Conservation (phyloP, 805 yeast species). For the Millerozyma miso region DNA sequence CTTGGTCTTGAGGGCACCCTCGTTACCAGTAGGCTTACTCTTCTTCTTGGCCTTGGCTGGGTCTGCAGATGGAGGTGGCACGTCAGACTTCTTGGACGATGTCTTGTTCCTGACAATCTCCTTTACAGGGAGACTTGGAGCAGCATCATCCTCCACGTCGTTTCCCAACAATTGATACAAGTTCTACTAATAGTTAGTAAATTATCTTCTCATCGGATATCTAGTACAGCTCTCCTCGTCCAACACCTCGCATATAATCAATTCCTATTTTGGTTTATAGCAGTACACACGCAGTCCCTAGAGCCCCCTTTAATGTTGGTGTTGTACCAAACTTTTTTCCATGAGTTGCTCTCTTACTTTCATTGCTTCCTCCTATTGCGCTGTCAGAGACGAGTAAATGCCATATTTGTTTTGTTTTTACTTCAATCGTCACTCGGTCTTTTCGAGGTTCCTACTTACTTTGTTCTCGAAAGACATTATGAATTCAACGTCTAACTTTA, state of each 20-base stretch:
- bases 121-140: slow-evolving; percentile 54
- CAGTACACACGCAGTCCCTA: too few relatives aligned
- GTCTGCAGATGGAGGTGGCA: slow-evolving; percentile 77
- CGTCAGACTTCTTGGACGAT: slow-evolving; percentile 83
- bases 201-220: background rate
- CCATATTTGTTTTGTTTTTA: background rate
- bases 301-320: too few relatives aligned
- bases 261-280: too few relatives aligned
- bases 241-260: background rate
- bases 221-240: background rate
- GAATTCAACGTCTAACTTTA: slow-evolving; percentile 4
- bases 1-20: slow-evolving; percentile 77
- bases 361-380: background rate
- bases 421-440: background rate
- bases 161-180: slow-evolving; percentile 81
- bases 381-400: background rate
- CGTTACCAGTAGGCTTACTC: slow-evolving; percentile 76
- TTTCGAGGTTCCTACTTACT: slow-evolving; percentile 31
- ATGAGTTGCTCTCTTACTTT: background rate
- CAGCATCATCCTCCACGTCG: slow-evolving; percentile 80
- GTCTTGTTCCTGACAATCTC: slow-evolving; percentile 79
- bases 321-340: too few relatives aligned
- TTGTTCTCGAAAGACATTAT: slow-evolving; percentile 46
- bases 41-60: slow-evolving; percentile 74
- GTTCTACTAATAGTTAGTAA: slow-evolving; percentile 42